phyloP scores from a whole-genome alignment of 2,329 filamentous ascomycete genomes.

The Tothia fuscella region DNA sequence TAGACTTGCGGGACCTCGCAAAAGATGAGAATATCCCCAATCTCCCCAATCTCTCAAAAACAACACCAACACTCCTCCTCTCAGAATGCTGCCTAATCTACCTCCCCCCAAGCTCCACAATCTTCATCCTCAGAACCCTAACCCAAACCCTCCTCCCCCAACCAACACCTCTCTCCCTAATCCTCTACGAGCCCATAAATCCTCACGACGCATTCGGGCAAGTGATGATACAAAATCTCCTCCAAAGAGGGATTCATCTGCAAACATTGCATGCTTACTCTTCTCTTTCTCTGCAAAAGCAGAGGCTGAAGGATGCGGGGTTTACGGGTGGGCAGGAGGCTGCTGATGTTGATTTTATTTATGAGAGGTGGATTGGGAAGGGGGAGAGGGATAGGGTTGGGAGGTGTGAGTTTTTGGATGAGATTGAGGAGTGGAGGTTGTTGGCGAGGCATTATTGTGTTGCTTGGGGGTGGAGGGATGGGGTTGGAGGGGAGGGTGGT shows the following conservation, averaged over 20 bases:
- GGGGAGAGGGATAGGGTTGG: constrained; percentile 72
- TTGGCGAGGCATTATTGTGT: constrained; percentile 83
- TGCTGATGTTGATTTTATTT: constrained; percentile 56
- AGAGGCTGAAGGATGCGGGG: constrained; percentile 53
- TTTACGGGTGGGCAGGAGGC: constrained; percentile 47
- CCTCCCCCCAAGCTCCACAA: constrained; percentile 53
- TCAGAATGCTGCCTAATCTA: constrained; percentile 97
- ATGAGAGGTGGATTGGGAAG: constrained; percentile 58
- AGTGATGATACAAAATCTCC: constrained; percentile 86
- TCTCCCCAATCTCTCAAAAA: constrained; percentile 37
- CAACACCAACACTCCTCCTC: constrained; percentile 67
- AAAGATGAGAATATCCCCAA: constrained; percentile 15
- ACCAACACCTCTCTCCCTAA: constrained; percentile 43
- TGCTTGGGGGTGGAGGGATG: constrained; percentile 70
- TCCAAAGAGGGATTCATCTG: constrained; percentile 67
- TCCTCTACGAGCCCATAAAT: constrained; percentile 82
- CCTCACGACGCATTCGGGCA: constrained; percentile 77
- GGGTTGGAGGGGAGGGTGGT: constrained; percentile 14
- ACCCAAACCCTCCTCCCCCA: constrained; percentile 25
- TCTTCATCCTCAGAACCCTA: constrained; percentile 43
- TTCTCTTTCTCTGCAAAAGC: constrained; percentile 54
- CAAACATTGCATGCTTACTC: constrained; percentile 68
- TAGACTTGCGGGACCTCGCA: constrained; percentile 57
- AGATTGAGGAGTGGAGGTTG: constrained; percentile 87
- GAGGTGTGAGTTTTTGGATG: constrained; percentile 74